phyloP scores from a whole-genome alignment of 2,329 filamentous ascomycete species.

The Ceratocystis alfenasii region DNA sequence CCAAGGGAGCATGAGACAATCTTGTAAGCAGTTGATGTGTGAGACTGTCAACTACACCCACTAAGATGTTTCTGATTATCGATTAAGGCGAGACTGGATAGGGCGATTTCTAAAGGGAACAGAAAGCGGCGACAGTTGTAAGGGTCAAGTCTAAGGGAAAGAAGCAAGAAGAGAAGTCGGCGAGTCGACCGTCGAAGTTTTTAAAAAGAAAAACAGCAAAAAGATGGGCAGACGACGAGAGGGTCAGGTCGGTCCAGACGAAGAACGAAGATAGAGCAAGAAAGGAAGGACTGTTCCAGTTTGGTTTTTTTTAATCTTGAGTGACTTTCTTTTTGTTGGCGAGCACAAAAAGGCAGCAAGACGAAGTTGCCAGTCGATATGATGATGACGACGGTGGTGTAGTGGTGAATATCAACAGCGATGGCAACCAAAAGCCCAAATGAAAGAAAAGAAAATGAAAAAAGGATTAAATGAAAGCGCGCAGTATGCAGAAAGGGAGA shows the following conservation, averaged over 20 bases:
- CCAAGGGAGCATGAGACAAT: not conserved
- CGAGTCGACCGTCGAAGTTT: slow-evolving; percentile 18
- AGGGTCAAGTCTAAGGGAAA: not conserved
- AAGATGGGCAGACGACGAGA: slow-evolving; percentile 16
- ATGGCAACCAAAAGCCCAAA: not conserved
- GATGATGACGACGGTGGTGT: not conserved
- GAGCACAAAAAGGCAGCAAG: not conserved
- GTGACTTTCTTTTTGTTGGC: not conserved
- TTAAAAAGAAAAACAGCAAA: slow-evolving; percentile 9
- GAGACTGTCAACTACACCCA: not conserved
- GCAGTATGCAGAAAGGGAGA: not conserved
- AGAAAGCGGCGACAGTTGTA: not conserved
- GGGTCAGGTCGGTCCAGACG: not conserved
- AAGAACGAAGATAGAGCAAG: not conserved
- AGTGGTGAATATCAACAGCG: not conserved
- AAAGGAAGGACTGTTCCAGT: slow-evolving; percentile 19
- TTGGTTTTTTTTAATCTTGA: not conserved
- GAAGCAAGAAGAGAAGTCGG: slow-evolving; percentile 6
- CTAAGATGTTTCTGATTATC: not conserved
- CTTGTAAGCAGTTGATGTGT: not conserved
- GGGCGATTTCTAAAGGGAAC: not conserved
- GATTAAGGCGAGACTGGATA: not conserved
- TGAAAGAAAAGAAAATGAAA: slow-evolving; percentile 22
- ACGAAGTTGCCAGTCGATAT: not conserved
- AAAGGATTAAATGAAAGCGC: not conserved